A percentile compares a stretch with the other conserved stretches of the same genome.
phyloP scores from a whole-genome alignment of 2,329 filamentous ascomycete genomes.

The Herpotrichia juniperi region DNA sequence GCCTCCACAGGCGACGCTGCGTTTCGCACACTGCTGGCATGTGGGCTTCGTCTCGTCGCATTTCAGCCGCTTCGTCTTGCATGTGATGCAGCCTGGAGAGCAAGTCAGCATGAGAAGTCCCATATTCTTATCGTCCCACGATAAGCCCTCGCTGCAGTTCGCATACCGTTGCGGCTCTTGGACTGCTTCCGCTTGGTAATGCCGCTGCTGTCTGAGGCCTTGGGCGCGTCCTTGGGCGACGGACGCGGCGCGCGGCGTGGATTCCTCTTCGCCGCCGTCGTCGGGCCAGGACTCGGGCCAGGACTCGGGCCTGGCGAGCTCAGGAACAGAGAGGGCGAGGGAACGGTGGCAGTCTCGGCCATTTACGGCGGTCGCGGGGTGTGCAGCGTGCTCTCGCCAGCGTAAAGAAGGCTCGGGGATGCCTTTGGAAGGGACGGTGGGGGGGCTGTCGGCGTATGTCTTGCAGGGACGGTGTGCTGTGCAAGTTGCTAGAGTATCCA shows the following conservation, averaged over 20 bases:
- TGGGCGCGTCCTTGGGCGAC: constrained; percentile 27
- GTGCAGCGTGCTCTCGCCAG: constrained; percentile 20
- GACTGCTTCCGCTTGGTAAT: constrained; percentile 71
- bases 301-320: constrained; percentile 34
- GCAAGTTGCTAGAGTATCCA: background rate
- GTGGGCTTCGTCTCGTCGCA: constrained; percentile 75
- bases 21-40: constrained; percentile 69
- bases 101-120: background rate
- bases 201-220: constrained; percentile 40
- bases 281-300: constrained; percentile 3
- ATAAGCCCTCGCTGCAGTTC: constrained; percentile 14
- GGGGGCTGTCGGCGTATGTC: background rate
- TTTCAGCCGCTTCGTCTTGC: constrained; percentile 75
- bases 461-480: background rate
- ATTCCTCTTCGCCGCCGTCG: constrained; percentile 28
- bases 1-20: constrained; percentile 70
- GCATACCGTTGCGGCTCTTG: constrained; percentile 74
- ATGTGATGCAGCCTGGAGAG: constrained; percentile 70
- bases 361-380: constrained; percentile 35
- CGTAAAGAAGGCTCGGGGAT: constrained; percentile 7
- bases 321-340: constrained; percentile 63
- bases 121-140: constrained; percentile 17
- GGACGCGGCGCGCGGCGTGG: constrained; percentile 31
- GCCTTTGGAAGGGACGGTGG: background rate
- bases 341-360: constrained; percentile 65